phyloP scores from a whole-genome alignment of 2,329 filamentous ascomycete genomes.

The Neocatenulostroma microsporum region DNA sequence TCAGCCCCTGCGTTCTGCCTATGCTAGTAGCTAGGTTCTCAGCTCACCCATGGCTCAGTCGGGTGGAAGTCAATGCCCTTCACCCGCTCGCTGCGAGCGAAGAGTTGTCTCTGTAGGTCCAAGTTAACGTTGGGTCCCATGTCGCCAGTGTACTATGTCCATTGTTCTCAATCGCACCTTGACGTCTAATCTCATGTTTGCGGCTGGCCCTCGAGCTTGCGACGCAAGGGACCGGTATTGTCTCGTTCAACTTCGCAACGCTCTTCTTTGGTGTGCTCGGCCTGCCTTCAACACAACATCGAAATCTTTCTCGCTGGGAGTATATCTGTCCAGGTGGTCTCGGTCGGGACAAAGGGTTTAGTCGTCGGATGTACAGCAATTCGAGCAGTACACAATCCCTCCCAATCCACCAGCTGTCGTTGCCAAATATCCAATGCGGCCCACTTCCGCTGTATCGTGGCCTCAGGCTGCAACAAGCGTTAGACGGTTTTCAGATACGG shows the following conservation, averaged over 20 bases:
- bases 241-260: no score
- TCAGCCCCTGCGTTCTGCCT: conserved; percentile 6
- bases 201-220: conserved; percentile 15
- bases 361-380: no score
- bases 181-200: conserved; percentile 51
- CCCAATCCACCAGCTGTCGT: background rate
- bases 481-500: no score
- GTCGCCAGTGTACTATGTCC: conserved; percentile 1
- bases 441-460: background rate
- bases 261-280: no score
- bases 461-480: background rate
- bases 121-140: conserved; percentile 35
- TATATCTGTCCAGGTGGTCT: no score
- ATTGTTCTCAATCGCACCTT: conserved; percentile 39
- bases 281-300: no score
- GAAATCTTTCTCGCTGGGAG: no score
- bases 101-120: conserved; percentile 61
- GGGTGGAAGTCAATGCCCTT: conserved; percentile 98
- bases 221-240: conserved; percentile 23
- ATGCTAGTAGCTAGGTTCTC: conserved; percentile 17
- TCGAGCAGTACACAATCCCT: no score
- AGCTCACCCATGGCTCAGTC: conserved; percentile 80
- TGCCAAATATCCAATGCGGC: background rate
- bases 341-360: no score
- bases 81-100: conserved; percentile 87